A percentile compares a stretch with the other conserved stretches of the same genome.
phyloP scores from a whole-genome alignment of 2,329 filamentous ascomycete genomes.

The Dactylellina cionopaga region DNA sequence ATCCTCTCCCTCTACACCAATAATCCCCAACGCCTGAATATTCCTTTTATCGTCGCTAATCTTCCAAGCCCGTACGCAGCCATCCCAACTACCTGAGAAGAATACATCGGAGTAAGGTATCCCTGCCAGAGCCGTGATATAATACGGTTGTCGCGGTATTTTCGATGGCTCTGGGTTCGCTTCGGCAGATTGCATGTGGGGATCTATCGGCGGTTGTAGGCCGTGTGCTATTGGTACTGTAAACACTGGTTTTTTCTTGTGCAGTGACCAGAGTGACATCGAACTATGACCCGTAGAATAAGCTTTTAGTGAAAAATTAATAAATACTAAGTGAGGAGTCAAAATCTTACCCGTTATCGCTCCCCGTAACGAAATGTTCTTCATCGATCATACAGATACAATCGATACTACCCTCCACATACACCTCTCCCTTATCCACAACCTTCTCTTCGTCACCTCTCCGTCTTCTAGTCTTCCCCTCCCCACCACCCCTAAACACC shows the following conservation, averaged over 20 bases:
- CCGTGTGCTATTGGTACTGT: slow-evolving; percentile 85
- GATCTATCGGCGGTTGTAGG: slow-evolving; percentile 75
- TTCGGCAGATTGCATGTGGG: slow-evolving; percentile 79
- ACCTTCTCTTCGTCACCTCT: slow-evolving; percentile 62
- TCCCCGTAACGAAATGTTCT: slow-evolving; percentile 88
- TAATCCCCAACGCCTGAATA: slow-evolving; percentile 76
- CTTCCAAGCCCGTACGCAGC: slow-evolving; percentile 83
- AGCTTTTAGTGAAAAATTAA: background rate
- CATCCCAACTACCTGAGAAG: slow-evolving; percentile 94
- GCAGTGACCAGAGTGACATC: slow-evolving; percentile 84
- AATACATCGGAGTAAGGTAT: slow-evolving; percentile 91
- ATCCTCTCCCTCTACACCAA: slow-evolving; percentile 64
- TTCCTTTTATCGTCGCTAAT: slow-evolving; percentile 83
- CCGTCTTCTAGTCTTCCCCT: slow-evolving; percentile 60
- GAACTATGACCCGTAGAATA: slow-evolving; percentile 30
- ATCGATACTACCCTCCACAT: slow-evolving; percentile 86
- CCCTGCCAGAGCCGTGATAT: slow-evolving; percentile 87
- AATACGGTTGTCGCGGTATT: slow-evolving; percentile 76
- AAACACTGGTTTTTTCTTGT: slow-evolving; percentile 94
- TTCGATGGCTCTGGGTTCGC: slow-evolving; percentile 70
- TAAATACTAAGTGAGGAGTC: background rate
- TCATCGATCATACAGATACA: slow-evolving; percentile 89
- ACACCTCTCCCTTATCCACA: slow-evolving; percentile 57
- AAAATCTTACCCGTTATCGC: slow-evolving; percentile 76
- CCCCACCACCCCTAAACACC: slow-evolving; percentile 86